Percentiles rank a stretch among this genome's conserved stretches.
These are phyloP conservation scores for Lactarius trivialis DNA, from an alignment of 768 basidiomycete species.

Conservation along the genomic window DNA sequence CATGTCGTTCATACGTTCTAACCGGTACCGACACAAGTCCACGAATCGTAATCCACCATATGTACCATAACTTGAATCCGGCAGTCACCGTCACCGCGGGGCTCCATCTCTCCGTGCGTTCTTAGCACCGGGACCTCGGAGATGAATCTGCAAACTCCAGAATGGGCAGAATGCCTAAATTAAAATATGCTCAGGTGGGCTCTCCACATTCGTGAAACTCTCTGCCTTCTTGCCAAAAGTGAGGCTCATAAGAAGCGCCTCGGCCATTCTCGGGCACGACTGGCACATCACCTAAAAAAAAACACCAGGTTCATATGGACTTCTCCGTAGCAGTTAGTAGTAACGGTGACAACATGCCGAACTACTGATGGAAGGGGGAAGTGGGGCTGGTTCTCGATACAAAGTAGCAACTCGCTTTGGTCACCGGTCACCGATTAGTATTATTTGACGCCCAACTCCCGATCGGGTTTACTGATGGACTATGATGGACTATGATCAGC, in stretches of 20 bases:
- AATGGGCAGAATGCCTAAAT: conserved; percentile 5
- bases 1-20: conserved; percentile 4
- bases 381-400: neutral
- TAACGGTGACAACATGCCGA: neutral
- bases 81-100: conserved; percentile 13
- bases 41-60: neutral
- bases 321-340: neutral
- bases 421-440: neutral
- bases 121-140: conserved; percentile 13
- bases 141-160: conserved; percentile 5
- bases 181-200: conserved; percentile 9
- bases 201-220: neutral
- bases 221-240: neutral
- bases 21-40: neutral
- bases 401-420: neutral
- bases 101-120: neutral
- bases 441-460: conserved; percentile 2
- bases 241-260: conserved; percentile 3
- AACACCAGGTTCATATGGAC: neutral
- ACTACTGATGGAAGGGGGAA: neutral
- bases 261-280: conserved; percentile 12
- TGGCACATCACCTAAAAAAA: neutral
- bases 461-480: conserved; percentile 12
- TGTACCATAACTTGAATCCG: too few species aligned
- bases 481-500: conserved; percentile 11